A percentile compares a stretch with the other conserved stretches of the same genome.
phyloP scores from a whole-genome alignment of 2,329 filamentous ascomycete genomes.

The Xylariaceae sp. region DNA sequence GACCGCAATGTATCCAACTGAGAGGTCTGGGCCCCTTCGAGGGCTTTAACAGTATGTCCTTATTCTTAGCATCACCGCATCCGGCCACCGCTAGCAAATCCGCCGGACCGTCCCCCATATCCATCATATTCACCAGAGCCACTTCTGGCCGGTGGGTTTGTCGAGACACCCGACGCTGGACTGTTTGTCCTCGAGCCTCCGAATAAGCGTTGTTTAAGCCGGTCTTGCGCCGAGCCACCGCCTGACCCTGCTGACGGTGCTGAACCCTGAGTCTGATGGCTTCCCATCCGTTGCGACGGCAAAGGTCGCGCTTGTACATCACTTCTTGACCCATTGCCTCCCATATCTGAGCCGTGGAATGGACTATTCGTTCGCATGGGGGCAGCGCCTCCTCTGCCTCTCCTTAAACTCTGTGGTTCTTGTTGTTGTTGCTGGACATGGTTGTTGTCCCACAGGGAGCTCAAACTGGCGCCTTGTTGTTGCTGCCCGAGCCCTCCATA shows the following conservation, averaged over 20 bases:
- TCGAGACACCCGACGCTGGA: constrained; percentile 44
- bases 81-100: constrained; percentile 36
- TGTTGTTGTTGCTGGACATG: constrained; percentile 34
- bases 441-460: constrained; percentile 54
- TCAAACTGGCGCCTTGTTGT: constrained; percentile 39
- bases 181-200: constrained; percentile 56
- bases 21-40: background rate
- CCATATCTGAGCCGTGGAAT: constrained; percentile 31
- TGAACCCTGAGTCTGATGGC: constrained; percentile 56
- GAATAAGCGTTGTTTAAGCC: constrained; percentile 75
- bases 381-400: constrained; percentile 37
- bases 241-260: constrained; percentile 33
- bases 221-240: constrained; percentile 66
- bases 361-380: constrained; percentile 32
- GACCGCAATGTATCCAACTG: background rate
- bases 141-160: constrained; percentile 39
- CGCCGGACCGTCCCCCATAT: constrained; percentile 33
- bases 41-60: background rate
- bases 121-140: constrained; percentile 37
- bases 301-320: constrained; percentile 52
- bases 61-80: constrained; percentile 35
- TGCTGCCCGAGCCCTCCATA: constrained; percentile 45
- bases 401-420: constrained; percentile 41
- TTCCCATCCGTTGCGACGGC: constrained; percentile 68
- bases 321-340: constrained; percentile 29